Evolutionary conservation across 768 basidiomycete species (phyloP), one percentile per base, ranked within the genome.

Genomic region (Cyclocybe cylindracea): DNA sequence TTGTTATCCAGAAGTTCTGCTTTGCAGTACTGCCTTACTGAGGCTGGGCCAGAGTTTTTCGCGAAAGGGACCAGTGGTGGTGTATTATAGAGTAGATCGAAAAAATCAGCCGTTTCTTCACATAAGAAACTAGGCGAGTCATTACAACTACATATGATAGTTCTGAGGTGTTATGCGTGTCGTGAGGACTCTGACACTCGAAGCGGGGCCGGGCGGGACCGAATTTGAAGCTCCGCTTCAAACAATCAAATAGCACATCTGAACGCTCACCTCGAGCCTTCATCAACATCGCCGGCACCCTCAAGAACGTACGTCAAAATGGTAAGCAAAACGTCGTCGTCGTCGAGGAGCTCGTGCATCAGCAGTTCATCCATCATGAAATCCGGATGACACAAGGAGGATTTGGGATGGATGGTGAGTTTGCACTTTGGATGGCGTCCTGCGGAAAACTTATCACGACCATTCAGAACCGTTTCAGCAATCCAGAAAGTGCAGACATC

Each of bases 11-110:
- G 89, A 46, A 75, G 71, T 44, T 63, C 71, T 1, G 87, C 88
- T 0, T 54, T 89, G 7, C 89, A 91, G 53, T 93, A 91, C 64
- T 75, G 83, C 42, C 67, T 92, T 54, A 82, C 83, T 10, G 91
- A 91, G 55, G 66, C 70, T 7, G 78, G 84, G 2, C 80, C 82
- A 2, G 68, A 80, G 0, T 91, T 85, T 70, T 92, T 93, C 61
- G 80, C 85, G 51, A 80, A 84, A 53, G 90, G 90, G 4, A 91
- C 83, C 10, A 81, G 83, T 10, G 76, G 75, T 32, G 84, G 79
- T 1, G 82, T 91, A 4, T 67, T 91, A 38, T 89, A 63, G 24
- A 24, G 5, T 24, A 24, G 24, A 24, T 24, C 3, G 24, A 24
- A 24, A 24, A 24, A 24, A 24, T 24, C 24, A 5, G 24, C 24